Percentiles rank a stretch among this genome's conserved stretches.
These are phyloP conservation scores for Ascoidea asiatica DNA, from an alignment of 805 yeast genomes.

Conservation along the genomic window DNA sequence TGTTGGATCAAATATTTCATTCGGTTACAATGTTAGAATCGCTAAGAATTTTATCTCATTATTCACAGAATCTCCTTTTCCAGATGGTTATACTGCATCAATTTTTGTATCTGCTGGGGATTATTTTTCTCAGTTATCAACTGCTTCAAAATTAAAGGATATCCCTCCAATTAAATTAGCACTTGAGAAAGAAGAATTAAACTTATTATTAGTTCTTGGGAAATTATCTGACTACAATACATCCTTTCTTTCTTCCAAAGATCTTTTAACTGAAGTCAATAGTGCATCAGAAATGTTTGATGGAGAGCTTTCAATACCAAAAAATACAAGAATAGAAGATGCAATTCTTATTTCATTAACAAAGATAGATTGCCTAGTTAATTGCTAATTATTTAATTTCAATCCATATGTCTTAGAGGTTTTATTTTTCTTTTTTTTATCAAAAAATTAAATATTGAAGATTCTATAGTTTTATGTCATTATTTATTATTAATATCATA, in stretches of 20 bases:
- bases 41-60: slow-evolving; percentile 46
- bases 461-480: too few relatives aligned
- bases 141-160: slow-evolving; percentile 13
- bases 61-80: slow-evolving; percentile 55
- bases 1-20: slow-evolving; percentile 44
- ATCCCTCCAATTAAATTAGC: slow-evolving; percentile 14
- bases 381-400: too few relatives aligned
- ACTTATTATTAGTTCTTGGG: slow-evolving; percentile 44
- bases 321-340: slow-evolving; percentile 56
- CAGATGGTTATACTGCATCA: slow-evolving; percentile 58
- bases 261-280: slow-evolving; percentile 36
- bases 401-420: too few relatives aligned
- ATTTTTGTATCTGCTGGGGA: slow-evolving; percentile 58
- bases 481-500: too few relatives aligned
- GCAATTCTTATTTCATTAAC: slow-evolving; percentile 48
- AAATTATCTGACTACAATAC: slow-evolving; percentile 42
- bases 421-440: too few relatives aligned
- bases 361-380: slow-evolving; percentile 8
- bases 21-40: slow-evolving; percentile 65
- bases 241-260: slow-evolving; percentile 39
- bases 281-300: slow-evolving; percentile 58
- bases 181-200: slow-evolving; percentile 11
- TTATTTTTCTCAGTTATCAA: slow-evolving; percentile 27
- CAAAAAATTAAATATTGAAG: too few relatives aligned
- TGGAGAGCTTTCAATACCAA: slow-evolving; percentile 38